Conservation (phyloP, 495 filamentous ascomycete species). For the Emericellopsis terricola region DNA sequence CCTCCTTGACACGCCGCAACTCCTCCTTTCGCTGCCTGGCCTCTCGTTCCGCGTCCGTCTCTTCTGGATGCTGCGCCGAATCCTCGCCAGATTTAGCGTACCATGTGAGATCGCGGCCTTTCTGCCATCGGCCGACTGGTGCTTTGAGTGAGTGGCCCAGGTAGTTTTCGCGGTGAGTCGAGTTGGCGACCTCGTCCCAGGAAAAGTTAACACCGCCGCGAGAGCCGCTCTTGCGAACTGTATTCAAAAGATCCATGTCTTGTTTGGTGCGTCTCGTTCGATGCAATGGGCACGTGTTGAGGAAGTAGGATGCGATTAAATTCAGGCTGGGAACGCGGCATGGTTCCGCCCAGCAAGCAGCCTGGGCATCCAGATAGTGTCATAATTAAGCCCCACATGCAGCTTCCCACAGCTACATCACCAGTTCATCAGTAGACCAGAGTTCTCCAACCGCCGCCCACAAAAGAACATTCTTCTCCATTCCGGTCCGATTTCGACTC, state of each 20-base stretch:
- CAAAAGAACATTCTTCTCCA: background rate
- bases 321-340: too few relatives aligned
- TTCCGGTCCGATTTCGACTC: background rate
- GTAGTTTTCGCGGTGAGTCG: constrained; percentile 87
- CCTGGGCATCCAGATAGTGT: too few relatives aligned
- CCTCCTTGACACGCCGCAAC: constrained; percentile 68
- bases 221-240: constrained; percentile 83
- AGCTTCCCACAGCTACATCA: constrained; percentile 3
- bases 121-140: constrained; percentile 90
- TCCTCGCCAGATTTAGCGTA: constrained; percentile 53
- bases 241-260: constrained; percentile 86
- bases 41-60: constrained; percentile 42
- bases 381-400: too few relatives aligned
- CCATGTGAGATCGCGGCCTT: constrained; percentile 72
- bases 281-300: too few relatives aligned
- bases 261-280: too few relatives aligned
- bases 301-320: background rate
- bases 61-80: constrained; percentile 21
- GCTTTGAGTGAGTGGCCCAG: constrained; percentile 93
- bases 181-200: constrained; percentile 85
- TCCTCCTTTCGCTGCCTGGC: constrained; percentile 59
- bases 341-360: too few relatives aligned
- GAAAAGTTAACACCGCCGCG: constrained; percentile 89
- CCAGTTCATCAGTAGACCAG: too few relatives aligned
- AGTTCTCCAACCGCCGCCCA: constrained; percentile 1